Conservation (phyloP, 2,329 filamentous ascomycete species). For the Orbilia quercus region DNA sequence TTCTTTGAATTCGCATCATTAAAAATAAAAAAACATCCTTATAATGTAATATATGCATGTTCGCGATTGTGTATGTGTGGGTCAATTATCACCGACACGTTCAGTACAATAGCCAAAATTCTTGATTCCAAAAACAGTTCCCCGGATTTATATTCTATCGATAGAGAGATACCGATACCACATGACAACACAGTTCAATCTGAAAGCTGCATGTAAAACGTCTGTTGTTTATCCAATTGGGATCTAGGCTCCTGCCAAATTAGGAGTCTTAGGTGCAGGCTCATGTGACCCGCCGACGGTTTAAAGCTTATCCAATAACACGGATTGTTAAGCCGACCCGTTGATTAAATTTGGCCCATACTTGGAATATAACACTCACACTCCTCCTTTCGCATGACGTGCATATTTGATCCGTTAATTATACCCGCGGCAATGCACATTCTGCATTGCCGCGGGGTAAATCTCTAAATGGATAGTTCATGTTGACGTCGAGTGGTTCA, state of each 20-base stretch:
- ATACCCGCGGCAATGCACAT: background rate
- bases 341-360: too few relatives aligned
- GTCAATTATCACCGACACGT: too few relatives aligned
- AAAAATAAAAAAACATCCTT: too few relatives aligned
- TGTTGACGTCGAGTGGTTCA: background rate
- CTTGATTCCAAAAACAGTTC: too few relatives aligned
- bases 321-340: background rate
- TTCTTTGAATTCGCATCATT: too few relatives aligned
- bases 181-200: constrained; percentile 19
- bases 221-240: constrained; percentile 16
- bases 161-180: too few relatives aligned
- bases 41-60: too few relatives aligned
- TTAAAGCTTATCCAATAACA: constrained; percentile 24
- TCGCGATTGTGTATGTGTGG: too few relatives aligned
- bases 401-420: constrained; percentile 35
- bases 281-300: constrained; percentile 6
- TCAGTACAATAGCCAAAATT: too few relatives aligned
- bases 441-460: constrained; percentile 2
- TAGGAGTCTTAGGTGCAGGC: constrained; percentile 19
- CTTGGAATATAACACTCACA: background rate
- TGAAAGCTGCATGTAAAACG: constrained; percentile 1
- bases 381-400: constrained; percentile 28
- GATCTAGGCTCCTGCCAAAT: constrained; percentile 11
- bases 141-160: background rate
- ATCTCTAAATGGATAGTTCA: background rate